Base-by-base conservation (phyloP, 306 rosid genomes). In the Sophora flavescens region DNA sequence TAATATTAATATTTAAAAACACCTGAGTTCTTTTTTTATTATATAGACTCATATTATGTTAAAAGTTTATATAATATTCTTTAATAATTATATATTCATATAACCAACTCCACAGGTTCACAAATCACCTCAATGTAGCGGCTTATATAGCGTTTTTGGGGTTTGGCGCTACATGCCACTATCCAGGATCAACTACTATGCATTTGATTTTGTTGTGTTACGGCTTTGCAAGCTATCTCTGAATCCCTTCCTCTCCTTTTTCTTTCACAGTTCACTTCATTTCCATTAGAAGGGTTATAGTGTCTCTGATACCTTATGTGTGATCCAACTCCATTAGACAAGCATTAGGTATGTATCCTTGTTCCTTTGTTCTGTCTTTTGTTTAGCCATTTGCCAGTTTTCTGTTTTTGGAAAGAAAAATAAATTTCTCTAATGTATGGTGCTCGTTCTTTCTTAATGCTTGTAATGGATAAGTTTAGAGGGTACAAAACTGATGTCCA, bases 371-470 rank as follows among this genome's bases (percentile, higher is more conserved):
- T 17, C 32, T 38, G 8, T 3, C 47, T 63, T 35, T 38, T 63
- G 70, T 63, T 63, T 63, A 16, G 33, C 51, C 52, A 63, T 63
- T 63, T 39, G 9, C 51, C 18, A 50, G 18, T 17, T n/a, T 50
- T 50, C 8, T 14, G 6, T 12, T 47, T 6, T 47, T 47, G 6
- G n/a, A 4, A 12, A 4, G 15, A 30, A 30, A 30, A 50, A 14
- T 14, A 14, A 14, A 4, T 14, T 50, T 50, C 54, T 50, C 54
- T 50, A 2, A 0, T 14, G 2, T 48, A 48, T 14, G n/a, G 17
- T 5, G 6, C 53, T 13, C 0, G 6, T 48, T 14, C 6, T 48
- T 48, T 48, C 53, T 48, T 13, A 4, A 14, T 48, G 53, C n/a
- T 47, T 47, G 53, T 48, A 48, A 14, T 4, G n/a, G 17, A 13